Evolutionary conservation across 2,329 filamentous ascomycete species (phyloP).

Genomic region (Fusarium sp.): DNA sequence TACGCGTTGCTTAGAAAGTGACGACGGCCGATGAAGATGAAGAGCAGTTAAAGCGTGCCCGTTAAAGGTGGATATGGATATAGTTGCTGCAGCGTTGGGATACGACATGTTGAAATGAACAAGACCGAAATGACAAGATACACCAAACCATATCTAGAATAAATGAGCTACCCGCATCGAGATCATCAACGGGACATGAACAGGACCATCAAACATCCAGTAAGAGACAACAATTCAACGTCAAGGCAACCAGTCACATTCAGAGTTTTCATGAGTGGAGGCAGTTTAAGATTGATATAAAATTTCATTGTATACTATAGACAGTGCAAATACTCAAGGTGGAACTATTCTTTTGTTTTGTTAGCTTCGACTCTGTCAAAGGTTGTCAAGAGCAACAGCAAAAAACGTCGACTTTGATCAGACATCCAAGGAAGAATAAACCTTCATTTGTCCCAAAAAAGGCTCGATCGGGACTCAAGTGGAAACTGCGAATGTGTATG

Average conservation of each 20-base stretch:
- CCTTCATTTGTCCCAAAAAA: slow-evolving; percentile 77
- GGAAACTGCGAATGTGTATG: slow-evolving; percentile 89
- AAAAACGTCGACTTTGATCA: slow-evolving; percentile 58
- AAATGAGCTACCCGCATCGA: background rate
- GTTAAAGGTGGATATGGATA: background rate
- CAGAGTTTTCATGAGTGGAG: background rate
- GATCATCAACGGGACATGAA: background rate
- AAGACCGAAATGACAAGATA: background rate
- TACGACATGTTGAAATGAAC: background rate
- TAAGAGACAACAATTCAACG: background rate
- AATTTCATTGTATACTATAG: background rate
- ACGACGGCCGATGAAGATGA: background rate
- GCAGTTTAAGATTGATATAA: background rate
- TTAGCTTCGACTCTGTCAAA: slow-evolving; percentile 37
- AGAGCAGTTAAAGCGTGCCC: background rate
- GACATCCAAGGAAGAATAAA: slow-evolving; percentile 81
- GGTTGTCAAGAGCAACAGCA: slow-evolving; percentile 21
- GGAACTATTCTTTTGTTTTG: slow-evolving; percentile 23
- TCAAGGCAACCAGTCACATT: background rate
- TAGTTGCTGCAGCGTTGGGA: background rate
- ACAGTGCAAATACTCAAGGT: background rate
- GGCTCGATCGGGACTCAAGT: slow-evolving; percentile 80
- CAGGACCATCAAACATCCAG: background rate
- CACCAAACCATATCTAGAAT: background rate
- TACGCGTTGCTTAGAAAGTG: slow-evolving; percentile 51